Evolutionary conservation across 495 filamentous ascomycete species (phyloP).

Genomic region (Penicillium silybi): DNA sequence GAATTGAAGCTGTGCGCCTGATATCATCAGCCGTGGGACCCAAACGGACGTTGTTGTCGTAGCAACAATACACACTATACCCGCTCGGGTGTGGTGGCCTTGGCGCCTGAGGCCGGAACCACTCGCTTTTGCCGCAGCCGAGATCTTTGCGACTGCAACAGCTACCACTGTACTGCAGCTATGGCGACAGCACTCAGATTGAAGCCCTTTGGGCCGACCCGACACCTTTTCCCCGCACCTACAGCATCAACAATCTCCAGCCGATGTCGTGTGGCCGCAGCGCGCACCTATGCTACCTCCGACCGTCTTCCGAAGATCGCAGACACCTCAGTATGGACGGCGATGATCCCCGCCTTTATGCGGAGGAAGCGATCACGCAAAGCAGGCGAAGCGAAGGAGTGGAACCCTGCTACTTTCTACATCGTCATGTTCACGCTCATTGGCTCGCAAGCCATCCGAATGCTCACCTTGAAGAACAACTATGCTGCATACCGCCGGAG

Average conservation of each 20-base stretch:
- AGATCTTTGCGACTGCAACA: neutral
- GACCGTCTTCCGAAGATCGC: conserved; percentile 53
- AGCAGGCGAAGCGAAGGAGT: conserved; percentile 59
- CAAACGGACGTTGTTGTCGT: conserved; percentile 34
- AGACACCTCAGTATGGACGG: conserved; percentile 66
- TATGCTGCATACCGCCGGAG: conserved; percentile 66
- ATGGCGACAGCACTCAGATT: conserved; percentile 15
- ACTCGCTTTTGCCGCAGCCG: conserved; percentile 6
- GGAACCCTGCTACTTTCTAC: conserved; percentile 93
- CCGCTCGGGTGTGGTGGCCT: conserved; percentile 10
- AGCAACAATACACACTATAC: conserved; percentile 34
- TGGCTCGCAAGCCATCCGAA: conserved; percentile 89
- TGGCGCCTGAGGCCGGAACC: conserved; percentile 16
- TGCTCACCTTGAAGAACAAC: conserved; percentile 76
- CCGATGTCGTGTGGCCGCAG: conserved; percentile 7
- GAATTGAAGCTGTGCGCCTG: conserved; percentile 18
- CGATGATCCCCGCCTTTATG: conserved; percentile 54
- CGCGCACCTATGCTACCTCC: conserved; percentile 30
- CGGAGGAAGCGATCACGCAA: conserved; percentile 30
- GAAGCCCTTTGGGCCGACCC: conserved; percentile 9
- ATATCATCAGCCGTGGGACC: conserved; percentile 21
- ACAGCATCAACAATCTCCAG: neutral
- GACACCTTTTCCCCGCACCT: neutral
- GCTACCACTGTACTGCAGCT: neutral
- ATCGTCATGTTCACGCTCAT: conserved; percentile 88